Conservation (phyloP, 2,329 filamentous ascomycete genomes). For the Escovopsis weberi region DNA sequence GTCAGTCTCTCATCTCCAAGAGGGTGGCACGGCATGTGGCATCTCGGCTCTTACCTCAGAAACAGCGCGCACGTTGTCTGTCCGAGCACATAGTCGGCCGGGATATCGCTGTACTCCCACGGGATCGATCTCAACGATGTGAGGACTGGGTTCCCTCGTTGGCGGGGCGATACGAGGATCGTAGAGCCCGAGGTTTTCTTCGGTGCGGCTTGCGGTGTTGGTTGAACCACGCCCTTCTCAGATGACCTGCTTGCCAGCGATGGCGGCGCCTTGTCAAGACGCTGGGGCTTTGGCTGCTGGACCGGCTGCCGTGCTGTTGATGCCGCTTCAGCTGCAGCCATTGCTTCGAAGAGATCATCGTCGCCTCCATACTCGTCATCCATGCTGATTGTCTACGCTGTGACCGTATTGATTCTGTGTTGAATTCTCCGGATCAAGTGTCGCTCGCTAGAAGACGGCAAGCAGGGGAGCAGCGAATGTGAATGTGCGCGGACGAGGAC, state of each 20-base stretch:
- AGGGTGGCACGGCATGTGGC: not conserved
- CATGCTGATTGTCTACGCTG: slow-evolving; percentile 13
- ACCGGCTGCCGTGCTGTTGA: slow-evolving; percentile 24
- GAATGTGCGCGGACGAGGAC: too few species aligned
- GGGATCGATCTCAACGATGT: slow-evolving; percentile 66
- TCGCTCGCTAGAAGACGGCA: too few species aligned
- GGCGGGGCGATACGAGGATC: slow-evolving; percentile 79
- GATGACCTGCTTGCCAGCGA: slow-evolving; percentile 22
- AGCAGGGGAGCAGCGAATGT: too few species aligned
- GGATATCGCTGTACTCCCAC: slow-evolving; percentile 98
- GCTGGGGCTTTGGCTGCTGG: slow-evolving; percentile 38
- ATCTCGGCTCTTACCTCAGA: slow-evolving; percentile 36
- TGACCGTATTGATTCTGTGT: too few species aligned
- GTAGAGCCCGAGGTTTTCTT: slow-evolving; percentile 51
- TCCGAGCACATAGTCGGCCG: slow-evolving; percentile 82
- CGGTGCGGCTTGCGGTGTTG: slow-evolving; percentile 73
- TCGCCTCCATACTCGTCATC: slow-evolving; percentile 45
- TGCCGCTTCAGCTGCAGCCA: slow-evolving; percentile 33
- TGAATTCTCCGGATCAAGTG: too few species aligned
- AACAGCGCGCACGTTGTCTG: slow-evolving; percentile 83
- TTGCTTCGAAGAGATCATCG: slow-evolving; percentile 39
- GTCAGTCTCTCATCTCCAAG: not conserved
- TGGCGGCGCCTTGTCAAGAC: slow-evolving; percentile 35
- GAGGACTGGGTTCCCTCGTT: slow-evolving; percentile 90
- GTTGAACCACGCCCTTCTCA: slow-evolving; percentile 57